Evolutionary conservation across 371 early-diverging fungal species (phyloP).

Genomic region (Blakeslea trispora): DNA sequence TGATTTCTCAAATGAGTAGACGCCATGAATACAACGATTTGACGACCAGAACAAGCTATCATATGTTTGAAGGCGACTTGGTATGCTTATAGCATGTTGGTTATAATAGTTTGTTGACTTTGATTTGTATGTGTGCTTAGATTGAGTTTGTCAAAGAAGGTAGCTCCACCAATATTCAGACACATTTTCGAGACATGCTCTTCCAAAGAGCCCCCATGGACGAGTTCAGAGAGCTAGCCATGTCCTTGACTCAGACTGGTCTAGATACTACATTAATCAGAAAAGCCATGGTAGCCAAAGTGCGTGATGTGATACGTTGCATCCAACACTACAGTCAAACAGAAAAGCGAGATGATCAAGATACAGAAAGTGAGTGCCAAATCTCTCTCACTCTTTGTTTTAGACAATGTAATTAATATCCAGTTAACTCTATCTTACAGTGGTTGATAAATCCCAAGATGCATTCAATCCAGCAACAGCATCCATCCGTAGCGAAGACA

Average conservation of each 20-base stretch:
- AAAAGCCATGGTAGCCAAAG: conserved; percentile 68
- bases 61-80: conserved; percentile 61
- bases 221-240: conserved; percentile 62
- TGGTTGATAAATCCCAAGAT: conserved; percentile 13
- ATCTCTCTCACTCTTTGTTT: too few species aligned
- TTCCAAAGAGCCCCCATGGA: conserved; percentile 79
- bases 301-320: conserved; percentile 66
- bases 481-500: conserved; percentile 36
- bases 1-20: conserved; percentile 76
- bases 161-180: conserved; percentile 56
- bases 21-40: conserved; percentile 75
- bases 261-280: conserved; percentile 59
- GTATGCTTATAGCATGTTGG: conserved; percentile 18
- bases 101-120: neutral
- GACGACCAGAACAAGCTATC: conserved; percentile 57
- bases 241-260: conserved; percentile 42
- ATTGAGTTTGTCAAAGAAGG: conserved; percentile 64
- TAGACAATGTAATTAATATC: too few species aligned
- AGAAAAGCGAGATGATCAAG: conserved; percentile 19
- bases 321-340: conserved; percentile 54
- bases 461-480: conserved; percentile 24
- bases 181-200: conserved; percentile 68
- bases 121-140: conserved; percentile 29
- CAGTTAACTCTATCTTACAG: neutral
- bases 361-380: conserved; percentile 9